Evolutionary conservation across 2,329 filamentous ascomycete species (phyloP).

Genomic region (Penicillium digitatum): DNA sequence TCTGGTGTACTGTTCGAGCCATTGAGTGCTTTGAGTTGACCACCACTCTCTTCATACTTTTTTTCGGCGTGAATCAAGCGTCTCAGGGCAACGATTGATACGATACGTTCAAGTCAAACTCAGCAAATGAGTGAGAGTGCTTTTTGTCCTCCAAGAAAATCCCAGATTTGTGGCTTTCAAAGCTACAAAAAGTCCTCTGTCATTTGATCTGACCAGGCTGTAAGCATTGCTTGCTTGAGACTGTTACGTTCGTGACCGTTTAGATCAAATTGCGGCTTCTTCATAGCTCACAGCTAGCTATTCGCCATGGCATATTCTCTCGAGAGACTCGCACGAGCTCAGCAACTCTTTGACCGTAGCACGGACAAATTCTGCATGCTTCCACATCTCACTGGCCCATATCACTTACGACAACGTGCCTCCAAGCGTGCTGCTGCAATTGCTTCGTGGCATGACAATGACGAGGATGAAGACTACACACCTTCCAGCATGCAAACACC

Average conservation of each 20-base stretch:
- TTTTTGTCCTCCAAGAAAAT: background rate
- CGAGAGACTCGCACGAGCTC: background rate
- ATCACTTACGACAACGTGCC: background rate
- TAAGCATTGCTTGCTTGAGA: background rate
- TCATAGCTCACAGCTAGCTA: background rate
- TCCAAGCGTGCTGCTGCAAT: background rate
- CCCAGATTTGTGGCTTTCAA: background rate
- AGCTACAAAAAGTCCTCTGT: background rate
- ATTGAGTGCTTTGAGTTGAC: background rate
- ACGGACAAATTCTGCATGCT: background rate
- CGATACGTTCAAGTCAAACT: background rate
- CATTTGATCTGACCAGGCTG: background rate
- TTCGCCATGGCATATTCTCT: background rate
- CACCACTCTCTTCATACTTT: background rate
- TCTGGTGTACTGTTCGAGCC: background rate
- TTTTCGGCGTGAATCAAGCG: background rate
- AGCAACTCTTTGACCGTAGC: background rate
- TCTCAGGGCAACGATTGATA: background rate
- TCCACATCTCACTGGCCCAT: background rate
- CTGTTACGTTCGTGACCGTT: background rate
- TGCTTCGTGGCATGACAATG: constrained; percentile 25
- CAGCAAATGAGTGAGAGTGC: background rate
- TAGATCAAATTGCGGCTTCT: background rate
- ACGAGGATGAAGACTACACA: constrained; percentile 36
- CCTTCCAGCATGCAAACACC: constrained; percentile 12